phyloP scores from a whole-genome alignment of 208 protist species.

The Leishmania lainsoni region DNA sequence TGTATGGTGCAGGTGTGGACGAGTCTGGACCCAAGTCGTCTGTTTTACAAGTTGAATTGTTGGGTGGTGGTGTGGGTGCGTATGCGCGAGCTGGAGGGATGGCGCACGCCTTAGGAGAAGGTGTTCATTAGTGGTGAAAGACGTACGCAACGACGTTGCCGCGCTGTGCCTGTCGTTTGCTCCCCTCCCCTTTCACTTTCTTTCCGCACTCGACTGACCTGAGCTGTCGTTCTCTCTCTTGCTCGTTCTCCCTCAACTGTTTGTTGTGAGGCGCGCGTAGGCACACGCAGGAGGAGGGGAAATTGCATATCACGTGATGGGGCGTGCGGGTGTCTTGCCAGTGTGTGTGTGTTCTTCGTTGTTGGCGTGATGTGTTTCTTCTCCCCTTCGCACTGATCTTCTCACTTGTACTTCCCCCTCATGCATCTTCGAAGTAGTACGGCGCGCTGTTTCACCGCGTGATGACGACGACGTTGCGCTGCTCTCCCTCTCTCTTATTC shows the following conservation, averaged over 20 bases:
- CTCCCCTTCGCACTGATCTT: background rate
- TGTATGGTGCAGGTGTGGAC: too few relatives aligned
- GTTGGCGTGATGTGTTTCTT: background rate
- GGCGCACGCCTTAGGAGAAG: background rate
- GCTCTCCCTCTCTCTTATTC: background rate
- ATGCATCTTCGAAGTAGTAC: background rate
- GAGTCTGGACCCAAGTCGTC: too few relatives aligned
- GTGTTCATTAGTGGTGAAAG: background rate
- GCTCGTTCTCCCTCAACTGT: background rate
- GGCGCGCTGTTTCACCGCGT: background rate
- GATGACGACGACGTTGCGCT: background rate
- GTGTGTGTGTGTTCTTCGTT: background rate
- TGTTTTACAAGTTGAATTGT: background rate
- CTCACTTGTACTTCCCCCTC: background rate
- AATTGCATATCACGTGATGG: too few relatives aligned
- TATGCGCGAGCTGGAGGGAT: background rate
- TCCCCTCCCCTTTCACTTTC: background rate
- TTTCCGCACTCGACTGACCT: background rate
- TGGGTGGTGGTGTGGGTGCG: background rate
- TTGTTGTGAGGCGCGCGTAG: background rate
- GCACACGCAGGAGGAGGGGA: background rate
- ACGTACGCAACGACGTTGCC: too few relatives aligned
- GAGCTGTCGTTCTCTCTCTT: background rate
- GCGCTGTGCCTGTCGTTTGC: too few relatives aligned
- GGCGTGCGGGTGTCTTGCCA: too few relatives aligned